phyloP scores from a whole-genome alignment of 202 grass and related monocot species.

The Musa balbisiana region DNA sequence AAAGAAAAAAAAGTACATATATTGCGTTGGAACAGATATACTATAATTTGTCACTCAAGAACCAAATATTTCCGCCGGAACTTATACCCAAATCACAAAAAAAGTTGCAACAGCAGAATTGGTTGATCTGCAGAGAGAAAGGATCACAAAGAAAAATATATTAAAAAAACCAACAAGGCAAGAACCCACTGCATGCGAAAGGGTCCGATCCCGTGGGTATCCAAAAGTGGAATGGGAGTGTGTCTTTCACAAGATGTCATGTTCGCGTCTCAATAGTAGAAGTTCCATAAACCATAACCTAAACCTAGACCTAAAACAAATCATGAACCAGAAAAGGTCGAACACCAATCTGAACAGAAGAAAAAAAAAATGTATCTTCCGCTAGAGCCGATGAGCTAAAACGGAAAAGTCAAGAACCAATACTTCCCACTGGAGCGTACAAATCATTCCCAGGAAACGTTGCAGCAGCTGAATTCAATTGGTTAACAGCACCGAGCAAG shows the following conservation, averaged over 20 bases:
- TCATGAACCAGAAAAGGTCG: too few species aligned
- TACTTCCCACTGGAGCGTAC: background rate
- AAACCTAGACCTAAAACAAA: too few species aligned
- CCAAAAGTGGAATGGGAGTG: constrained; percentile 4
- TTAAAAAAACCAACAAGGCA: background rate
- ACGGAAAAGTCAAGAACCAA: too few species aligned
- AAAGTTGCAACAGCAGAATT: background rate
- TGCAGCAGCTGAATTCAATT: too few species aligned
- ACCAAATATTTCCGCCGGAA: background rate
- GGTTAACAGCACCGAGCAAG: background rate
- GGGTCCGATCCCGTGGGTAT: constrained; percentile 23
- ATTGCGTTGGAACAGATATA: too few species aligned
- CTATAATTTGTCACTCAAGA: background rate
- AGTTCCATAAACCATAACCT: too few species aligned
- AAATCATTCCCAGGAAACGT: constrained; percentile 13
- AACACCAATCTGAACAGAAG: too few species aligned
- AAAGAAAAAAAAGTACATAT: too few species aligned
- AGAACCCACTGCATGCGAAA: constrained; percentile 28
- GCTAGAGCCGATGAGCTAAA: too few species aligned
- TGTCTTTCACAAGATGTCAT: too few species aligned
- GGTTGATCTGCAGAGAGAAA: background rate
- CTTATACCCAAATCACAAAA: background rate
- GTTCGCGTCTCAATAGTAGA: too few species aligned
- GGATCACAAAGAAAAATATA: background rate
- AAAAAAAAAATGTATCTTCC: too few species aligned